phyloP scores from a whole-genome alignment of 2,329 filamentous ascomycete species.

The Stromatinia cepivora region DNA sequence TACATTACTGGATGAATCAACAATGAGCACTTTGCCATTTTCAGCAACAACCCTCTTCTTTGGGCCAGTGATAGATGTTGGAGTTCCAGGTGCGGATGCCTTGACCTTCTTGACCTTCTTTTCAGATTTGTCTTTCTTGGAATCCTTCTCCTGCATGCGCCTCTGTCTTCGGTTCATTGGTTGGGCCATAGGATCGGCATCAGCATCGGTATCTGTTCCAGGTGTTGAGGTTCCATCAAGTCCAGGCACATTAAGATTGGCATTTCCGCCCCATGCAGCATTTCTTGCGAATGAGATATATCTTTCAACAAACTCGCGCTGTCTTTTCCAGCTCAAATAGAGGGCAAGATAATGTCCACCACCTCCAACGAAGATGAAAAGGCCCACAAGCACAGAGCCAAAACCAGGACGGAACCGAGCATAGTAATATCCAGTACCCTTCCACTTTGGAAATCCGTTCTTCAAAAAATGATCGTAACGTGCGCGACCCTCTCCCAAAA shows the following conservation, averaged over 20 bases:
- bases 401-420: constrained; percentile 87
- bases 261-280: constrained; percentile 78
- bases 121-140: constrained; percentile 65
- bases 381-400: constrained; percentile 76
- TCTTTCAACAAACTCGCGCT: constrained; percentile 85
- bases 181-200: constrained; percentile 49
- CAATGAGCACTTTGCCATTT: constrained; percentile 93
- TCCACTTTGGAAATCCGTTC: constrained; percentile 95
- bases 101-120: constrained; percentile 57
- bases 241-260: constrained; percentile 68
- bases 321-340: constrained; percentile 83
- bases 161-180: constrained; percentile 82
- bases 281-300: constrained; percentile 89
- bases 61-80: constrained; percentile 61
- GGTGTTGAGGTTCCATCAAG: constrained; percentile 53
- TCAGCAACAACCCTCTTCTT: constrained; percentile 88
- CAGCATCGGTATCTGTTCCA: constrained; percentile 49
- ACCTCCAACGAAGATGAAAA: constrained; percentile 82
- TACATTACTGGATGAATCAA: constrained; percentile 88
- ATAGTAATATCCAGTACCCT: constrained; percentile 98
- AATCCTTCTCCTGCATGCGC: constrained; percentile 82
- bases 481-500: constrained; percentile 75
- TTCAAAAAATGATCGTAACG: constrained; percentile 92
- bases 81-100: constrained; percentile 42
- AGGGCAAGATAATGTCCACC: constrained; percentile 84